Evolutionary conservation across 768 basidiomycete species (phyloP), one percentile per base, ranked within the genome.

Genomic region (Hortiboletus campestris): DNA sequence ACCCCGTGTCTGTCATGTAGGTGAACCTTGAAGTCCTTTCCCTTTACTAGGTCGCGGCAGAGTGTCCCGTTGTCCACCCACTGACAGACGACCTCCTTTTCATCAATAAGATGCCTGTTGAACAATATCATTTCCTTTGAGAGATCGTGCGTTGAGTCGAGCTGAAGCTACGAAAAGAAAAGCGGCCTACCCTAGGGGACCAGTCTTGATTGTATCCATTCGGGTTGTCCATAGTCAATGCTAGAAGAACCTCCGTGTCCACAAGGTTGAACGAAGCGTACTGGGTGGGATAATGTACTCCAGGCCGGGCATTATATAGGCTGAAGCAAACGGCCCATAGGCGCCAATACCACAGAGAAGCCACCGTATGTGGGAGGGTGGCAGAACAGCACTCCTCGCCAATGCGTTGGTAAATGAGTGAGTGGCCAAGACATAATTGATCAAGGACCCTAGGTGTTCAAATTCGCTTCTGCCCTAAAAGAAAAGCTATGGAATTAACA

Each of bases 31-130:
- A 59, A 31, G 22, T 34, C n/a, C 16, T 46, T 52, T 1, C 34
- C 34, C 29, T 46, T 52, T 11, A 59, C 57, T 31, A 10, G 20
- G 2, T 59, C 40, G 4, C 41, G 43, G 49, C 57, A 58, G 32
- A 31, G 2, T 12, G 44, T 40, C 38, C 4, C 14, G 20, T 14
- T 17, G 7, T 51, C 44, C 4, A 22, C 34, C 57, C 57, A 58
- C 7, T 36, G 45, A 28, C 57, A 58, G 29, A 28, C 16, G 17
- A 58, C 28, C 20, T 42, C 57, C 2, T 17, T 16, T 25, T 42
- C 29, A 11, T 45, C 57, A 12, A 44, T 17, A 16, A 43, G 14
- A 36, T 8, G 8, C 1, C 28, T 17, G 7, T 52, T 42, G 12
- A 51, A 59, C 2, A 22, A 2, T 13, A 41, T 59, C 29, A 36